Evolutionary conservation across 352 stramenopile genomes (phyloP).

Genomic region (Globisporangium viniferum): DNA sequence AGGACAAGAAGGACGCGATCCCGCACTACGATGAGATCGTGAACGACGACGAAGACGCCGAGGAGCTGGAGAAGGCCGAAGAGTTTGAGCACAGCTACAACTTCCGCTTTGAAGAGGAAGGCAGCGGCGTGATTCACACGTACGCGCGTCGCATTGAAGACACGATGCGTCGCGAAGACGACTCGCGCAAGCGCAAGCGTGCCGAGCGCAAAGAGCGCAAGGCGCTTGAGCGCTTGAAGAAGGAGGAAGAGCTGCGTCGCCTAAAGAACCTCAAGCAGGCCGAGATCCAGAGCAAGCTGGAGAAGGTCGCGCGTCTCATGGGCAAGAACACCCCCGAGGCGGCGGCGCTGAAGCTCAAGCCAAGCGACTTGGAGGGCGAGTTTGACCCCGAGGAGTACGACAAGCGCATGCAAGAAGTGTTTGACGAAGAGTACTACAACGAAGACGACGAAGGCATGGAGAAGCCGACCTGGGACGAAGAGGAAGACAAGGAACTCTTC

Average conservation of each 20-base stretch:
- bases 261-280: conserved; percentile 98
- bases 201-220: conserved; percentile 93
- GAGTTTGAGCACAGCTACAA: conserved; percentile 99
- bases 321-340: conserved; percentile 52
- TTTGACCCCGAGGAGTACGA: conserved; percentile 98
- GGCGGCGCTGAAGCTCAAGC: conserved; percentile 43
- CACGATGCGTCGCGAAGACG: conserved; percentile 94
- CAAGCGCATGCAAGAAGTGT: conserved; percentile 94
- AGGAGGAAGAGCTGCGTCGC: conserved; percentile 95
- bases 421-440: conserved; percentile 98
- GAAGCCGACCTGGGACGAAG: conserved; percentile 78
- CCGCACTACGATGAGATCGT: conserved; percentile 84
- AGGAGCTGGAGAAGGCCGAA: conserved; percentile 93
- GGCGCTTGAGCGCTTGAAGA: conserved; percentile 93
- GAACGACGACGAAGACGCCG: conserved; percentile 87
- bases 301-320: conserved; percentile 89
- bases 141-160: conserved; percentile 83
- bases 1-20: conserved; percentile 64
- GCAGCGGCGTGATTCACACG: conserved; percentile 79
- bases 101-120: conserved; percentile 98
- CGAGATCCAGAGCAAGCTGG: conserved; percentile 93
- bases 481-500: conserved; percentile 86
- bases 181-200: conserved; percentile 94
- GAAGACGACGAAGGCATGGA: conserved; percentile 62
- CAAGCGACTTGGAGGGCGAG: conserved; percentile 90